Base-by-base conservation (phyloP, 2,329 filamentous ascomycete species). In the Fusarium udum region DNA sequence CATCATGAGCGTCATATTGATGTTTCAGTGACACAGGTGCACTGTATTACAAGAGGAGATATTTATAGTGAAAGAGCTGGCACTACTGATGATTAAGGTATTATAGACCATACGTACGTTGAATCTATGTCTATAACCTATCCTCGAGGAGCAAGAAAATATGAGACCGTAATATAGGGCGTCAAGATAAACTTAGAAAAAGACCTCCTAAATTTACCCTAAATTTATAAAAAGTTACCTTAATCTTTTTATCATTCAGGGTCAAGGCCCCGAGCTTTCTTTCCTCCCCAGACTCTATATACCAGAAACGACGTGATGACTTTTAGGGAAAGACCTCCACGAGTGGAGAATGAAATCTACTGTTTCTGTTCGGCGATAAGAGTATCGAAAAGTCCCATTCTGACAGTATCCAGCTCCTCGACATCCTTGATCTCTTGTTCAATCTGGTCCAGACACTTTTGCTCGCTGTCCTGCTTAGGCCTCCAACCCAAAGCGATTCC, bases 351-450 rank as follows among this genome's bases (percentile, higher is more conserved):
- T 13, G 13, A 7, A 18, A 13, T 26, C 42, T 43, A 56, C 26
- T 66, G 4, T 8, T 53, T 40, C 39, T 55, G 40, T 16, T 55
- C 22, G 4, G 49, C 22, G 13, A 69, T 18, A 6, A 69, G 40
- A 28, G 39, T 64, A 18, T 73, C 57, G 7, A 71, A 73, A 20
- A 73, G 61, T 1, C 61, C 55, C 57, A 67, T 59, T 39, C 66
- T 67, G 26, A 71, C 66, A n/a, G 66, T 73, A 22, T 73, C 70
- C 7, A 73, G 18, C 22, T 73, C 48, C 40, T 56, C 40, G 42
- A 71, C 66, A 20, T 69, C 71, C 9, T 42, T 32, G 7, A 73
- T 60, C 39, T 73, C 71, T 5, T 60, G 61, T 16, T 71, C 66
- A 15, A 73, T 46, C 5, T 34, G 43, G 3, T 56, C 45, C 15